These are phyloP conservation scores for Pilobolus umbonatus DNA, from an alignment of 192 early-diverging fungal genomes.

Conservation along the genomic window DNA sequence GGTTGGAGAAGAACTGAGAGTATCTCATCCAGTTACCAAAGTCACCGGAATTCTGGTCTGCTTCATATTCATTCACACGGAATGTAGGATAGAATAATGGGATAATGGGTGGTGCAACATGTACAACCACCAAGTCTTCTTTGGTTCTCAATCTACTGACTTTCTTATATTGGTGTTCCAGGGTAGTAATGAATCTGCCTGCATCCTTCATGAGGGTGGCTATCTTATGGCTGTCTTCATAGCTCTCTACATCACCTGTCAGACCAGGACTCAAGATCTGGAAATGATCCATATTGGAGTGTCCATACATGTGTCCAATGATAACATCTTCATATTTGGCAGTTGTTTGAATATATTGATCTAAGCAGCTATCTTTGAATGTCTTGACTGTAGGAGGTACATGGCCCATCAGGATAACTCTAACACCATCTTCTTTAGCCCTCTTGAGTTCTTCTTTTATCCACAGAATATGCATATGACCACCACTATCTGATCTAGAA, in stretches of 20 bases:
- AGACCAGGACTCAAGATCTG: conserved; percentile 10
- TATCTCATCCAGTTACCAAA: conserved; percentile 35
- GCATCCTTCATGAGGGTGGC: conserved; percentile 8
- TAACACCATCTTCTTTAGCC: conserved; percentile 39
- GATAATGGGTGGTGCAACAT: conserved; percentile 58
- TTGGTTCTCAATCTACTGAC: not conserved
- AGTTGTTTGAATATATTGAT: conserved; percentile 38
- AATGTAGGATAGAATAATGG: conserved; percentile 61
- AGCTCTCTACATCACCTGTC: not conserved
- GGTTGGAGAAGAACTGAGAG: conserved; percentile 40
- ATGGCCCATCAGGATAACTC: conserved; percentile 62
- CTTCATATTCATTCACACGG: conserved; percentile 54
- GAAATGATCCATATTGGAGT: conserved; percentile 65
- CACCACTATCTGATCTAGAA: conserved; percentile 47
- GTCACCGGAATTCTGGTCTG: not conserved
- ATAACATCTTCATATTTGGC: conserved; percentile 47
- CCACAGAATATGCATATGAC: conserved; percentile 63
- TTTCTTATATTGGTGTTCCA: conserved; percentile 17
- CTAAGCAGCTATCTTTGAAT: conserved; percentile 39
- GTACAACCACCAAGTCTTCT: conserved; percentile 10
- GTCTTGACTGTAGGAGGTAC: conserved; percentile 50
- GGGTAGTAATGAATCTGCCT: not conserved
- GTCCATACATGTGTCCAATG: conserved; percentile 67
- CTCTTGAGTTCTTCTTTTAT: conserved; percentile 53
- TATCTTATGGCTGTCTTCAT: not conserved